Evolutionary conservation across 1,284 basidiomycete species (phyloP), one percentile per base, ranked within the genome.

Genomic region (Sporisorium graminicola): DNA sequence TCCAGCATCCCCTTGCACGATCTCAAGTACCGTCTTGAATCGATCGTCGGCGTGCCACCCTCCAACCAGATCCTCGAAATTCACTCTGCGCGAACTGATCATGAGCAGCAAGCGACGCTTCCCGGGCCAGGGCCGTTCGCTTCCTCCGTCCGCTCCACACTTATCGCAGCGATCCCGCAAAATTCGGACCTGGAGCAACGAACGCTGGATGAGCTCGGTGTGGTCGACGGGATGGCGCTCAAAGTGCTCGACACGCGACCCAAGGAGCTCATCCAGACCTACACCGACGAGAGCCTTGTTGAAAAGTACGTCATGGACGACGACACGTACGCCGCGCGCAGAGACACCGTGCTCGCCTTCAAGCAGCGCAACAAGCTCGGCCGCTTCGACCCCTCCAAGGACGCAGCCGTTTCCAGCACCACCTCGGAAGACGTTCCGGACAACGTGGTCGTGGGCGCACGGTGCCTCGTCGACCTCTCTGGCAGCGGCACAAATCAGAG

Each of bases 301-400:
- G 91, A 97, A 42, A 98, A 98, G 86, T 98, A 95, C 80, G 95
- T 98, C 87, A 87, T 98, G 65, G 92, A 91, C 12, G 89, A 91
- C 13, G 90, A 90, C 26, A 93, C 92, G 59, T 98, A 98, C 84
- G 93, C 91, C 20, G 88, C 90, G 13, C 63, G 78, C 0, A 20
- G 53, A 40, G 96, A 98, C 84, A 93, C 93, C 14, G 93, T 98
- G 13, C 89, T 94, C 18, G 91, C 93, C 1, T 98, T 93, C 88
- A 95, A 98, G 82, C 92, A 95, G 86, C 89, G 90, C 2, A 88
- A 96, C 87, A 92, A 94, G 86, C 90, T 99, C 29, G 96, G 96
- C 1, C 91, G 95, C 13, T 99, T 97, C 85, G 93, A 49, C 64
- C 83, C 87, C 2, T 81, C 87, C 6, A 61, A 64, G 7, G 80